A percentile compares a stretch with the other conserved stretches of the same genome.
These are phyloP conservation scores for Juncus inflexus DNA, from an alignment of 176 grass and related monocot genomes.

Conservation along the genomic window DNA sequence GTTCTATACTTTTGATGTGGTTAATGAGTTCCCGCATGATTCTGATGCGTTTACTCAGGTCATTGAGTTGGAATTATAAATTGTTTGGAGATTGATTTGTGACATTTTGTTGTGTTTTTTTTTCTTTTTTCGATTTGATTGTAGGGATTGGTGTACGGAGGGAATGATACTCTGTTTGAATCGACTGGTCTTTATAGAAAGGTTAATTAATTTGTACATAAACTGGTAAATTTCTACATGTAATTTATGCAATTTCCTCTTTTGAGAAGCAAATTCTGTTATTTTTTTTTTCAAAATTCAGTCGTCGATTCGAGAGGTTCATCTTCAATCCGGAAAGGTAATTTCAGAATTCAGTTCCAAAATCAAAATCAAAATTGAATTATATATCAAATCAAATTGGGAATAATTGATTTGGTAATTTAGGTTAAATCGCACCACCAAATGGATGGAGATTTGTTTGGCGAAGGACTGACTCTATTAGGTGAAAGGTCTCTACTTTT, in stretches of 20 bases:
- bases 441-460: conserved; percentile 72
- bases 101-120: neutral
- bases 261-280: conserved; percentile 1
- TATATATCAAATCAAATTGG: neutral
- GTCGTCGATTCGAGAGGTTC: conserved; percentile 69
- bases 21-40: conserved; percentile 81
- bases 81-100: conserved; percentile 8
- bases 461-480: conserved; percentile 79
- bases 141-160: conserved; percentile 75
- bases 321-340: conserved; percentile 48
- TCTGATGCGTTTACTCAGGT: conserved; percentile 79
- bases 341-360: too few species aligned
- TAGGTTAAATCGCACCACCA: conserved; percentile 49
- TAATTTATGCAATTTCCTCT: conserved; percentile 2
- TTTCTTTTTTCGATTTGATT: conserved; percentile 6
- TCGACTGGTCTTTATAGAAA: conserved; percentile 75
- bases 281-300: conserved; percentile 34
- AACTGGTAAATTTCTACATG: conserved; percentile 3
- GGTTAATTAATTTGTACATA: conserved; percentile 48
- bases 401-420: neutral
- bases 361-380: conserved; percentile 12
- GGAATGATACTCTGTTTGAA: conserved; percentile 75
- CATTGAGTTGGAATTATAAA: neutral
- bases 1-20: conserved; percentile 70
- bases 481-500: conserved; percentile 48